Base-by-base conservation (phyloP, 2,329 filamentous ascomycete genomes). In the Xylaria sp. region DNA sequence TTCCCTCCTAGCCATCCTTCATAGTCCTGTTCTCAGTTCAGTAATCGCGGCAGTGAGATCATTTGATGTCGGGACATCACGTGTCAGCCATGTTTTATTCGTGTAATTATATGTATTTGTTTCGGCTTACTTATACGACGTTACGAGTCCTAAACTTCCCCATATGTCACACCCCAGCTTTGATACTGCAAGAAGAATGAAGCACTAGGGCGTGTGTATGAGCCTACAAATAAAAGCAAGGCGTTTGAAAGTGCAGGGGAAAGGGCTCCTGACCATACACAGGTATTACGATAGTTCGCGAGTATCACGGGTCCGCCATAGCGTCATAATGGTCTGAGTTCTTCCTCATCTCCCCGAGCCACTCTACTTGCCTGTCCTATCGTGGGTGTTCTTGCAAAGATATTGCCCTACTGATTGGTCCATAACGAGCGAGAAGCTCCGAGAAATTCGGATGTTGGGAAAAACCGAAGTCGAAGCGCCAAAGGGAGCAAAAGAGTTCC, bases 101-200 rank as follows among this genome's bases (percentile, higher is more conserved):
- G 39, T 15, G 20, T 22, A 15, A 15, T 6, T 15, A 20, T 13
- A 29, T 22, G 36, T 25, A n/a, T 36, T 49, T 20, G 17, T 36
- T 17, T 53, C 17, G 17, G 17, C 20, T 29, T 31, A 4, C 15
- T 27, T 38, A 31, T 47, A 47, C 39, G 22, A 22, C 55, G 15
- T 20, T 36, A 11, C 20, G 15, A 39, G 15, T 50, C 22, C 22
- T 7, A n/a, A 47, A 39, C 20, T n/a, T n/a, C 33, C 22, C 33
- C 31, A 4, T 49, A n/a, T n/a, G 25, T 42, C 53, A 55, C 50
- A 38, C 56, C 42, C 29, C 49, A 29, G 29, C 51, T 53, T 15
- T 45, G 33, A 20, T 10, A 7, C 10, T 4, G 17, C n/a, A 25
- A 7, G 20, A 29, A 1, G 27, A 15, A 36, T 10, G 13, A n/a